Evolutionary conservation across 2,329 filamentous ascomycete species (phyloP).

Genomic region (Magnaporthales sp.): DNA sequence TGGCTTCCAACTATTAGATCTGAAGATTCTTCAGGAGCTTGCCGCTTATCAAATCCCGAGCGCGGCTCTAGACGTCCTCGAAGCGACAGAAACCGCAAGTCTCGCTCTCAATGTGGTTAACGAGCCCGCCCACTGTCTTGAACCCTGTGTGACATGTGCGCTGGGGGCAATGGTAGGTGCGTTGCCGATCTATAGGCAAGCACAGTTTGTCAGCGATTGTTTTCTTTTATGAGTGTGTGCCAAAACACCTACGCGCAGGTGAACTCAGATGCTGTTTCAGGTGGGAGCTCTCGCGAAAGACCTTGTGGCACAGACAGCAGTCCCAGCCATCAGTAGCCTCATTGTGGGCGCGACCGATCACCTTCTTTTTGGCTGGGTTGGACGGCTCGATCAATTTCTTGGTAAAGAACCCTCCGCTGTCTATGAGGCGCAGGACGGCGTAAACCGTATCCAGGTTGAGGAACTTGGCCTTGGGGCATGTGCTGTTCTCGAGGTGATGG

Average conservation of each 20-base stretch:
- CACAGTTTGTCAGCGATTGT: not conserved
- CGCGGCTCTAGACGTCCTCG: not conserved
- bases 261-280: not conserved
- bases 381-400: not conserved
- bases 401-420: not conserved
- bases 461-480: not conserved
- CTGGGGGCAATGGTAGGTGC: not conserved
- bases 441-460: not conserved
- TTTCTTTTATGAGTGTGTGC: not conserved
- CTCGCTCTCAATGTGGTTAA: not conserved
- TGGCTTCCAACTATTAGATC: not conserved
- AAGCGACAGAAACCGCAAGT: not conserved
- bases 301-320: not conserved
- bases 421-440: not conserved
- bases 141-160: not conserved
- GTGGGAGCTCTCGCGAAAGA: not conserved
- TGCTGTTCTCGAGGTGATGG: not conserved
- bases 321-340: not conserved
- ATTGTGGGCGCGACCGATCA: not conserved
- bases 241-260: not conserved
- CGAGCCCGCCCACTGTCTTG: not conserved
- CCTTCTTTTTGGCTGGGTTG: not conserved
- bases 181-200: not conserved
- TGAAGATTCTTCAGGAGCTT: not conserved
- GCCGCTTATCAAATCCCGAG: not conserved